Evolutionary conservation across 2,329 filamentous ascomycete species (phyloP), one percentile per base, ranked within the genome.

Genomic region (Phialemoniopsis sp.): DNA sequence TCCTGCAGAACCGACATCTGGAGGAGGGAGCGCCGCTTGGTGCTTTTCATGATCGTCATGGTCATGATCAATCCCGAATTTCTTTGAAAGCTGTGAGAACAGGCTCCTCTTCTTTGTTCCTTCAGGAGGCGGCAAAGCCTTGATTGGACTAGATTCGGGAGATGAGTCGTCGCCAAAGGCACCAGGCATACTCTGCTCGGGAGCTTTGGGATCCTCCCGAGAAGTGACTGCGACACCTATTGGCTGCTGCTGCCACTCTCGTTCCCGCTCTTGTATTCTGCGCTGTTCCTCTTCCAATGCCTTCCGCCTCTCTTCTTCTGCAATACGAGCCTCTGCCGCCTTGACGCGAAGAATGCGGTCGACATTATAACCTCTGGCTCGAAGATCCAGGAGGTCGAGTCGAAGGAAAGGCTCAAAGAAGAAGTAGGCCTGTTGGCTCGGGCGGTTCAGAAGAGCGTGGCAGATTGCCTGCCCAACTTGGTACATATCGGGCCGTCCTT

Each of bases 331-430:
- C 60, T 97, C 89, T 3, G 87, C 87, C 15, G 86, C 89, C 65
- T 94, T 94, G 39, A 85, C 85, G 29, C 88, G 80, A 16, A 98
- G 72, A 46, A 98, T 97, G 36, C 93, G 85, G 55, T 96, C 89
- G 30, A 98, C 93, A 50, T 98, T 97, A 70, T 96, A 97, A 2
- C 93, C 93, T 47, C 93, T 88, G 44, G 82, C 81, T 52, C 88
- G 83, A 31, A 98, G 67, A 37, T 90, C 83, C 34, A 86, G 77
- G 17, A 98, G 72, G 50, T 91, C 88, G 8, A 93, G 82, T 42
- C 87, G 91, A 29, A 98, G 68, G 46, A 98, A 85, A 38, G 89
- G 90, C 62, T 97, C 93, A 40, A 98, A 80, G 39, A 93, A 91
- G 40, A 96, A 76, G 39, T 88, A 89, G 3, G 91, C 89, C 55